phyloP scores from a whole-genome alignment of 805 yeast genomes.

The Nakazawaea wickerhamii region DNA sequence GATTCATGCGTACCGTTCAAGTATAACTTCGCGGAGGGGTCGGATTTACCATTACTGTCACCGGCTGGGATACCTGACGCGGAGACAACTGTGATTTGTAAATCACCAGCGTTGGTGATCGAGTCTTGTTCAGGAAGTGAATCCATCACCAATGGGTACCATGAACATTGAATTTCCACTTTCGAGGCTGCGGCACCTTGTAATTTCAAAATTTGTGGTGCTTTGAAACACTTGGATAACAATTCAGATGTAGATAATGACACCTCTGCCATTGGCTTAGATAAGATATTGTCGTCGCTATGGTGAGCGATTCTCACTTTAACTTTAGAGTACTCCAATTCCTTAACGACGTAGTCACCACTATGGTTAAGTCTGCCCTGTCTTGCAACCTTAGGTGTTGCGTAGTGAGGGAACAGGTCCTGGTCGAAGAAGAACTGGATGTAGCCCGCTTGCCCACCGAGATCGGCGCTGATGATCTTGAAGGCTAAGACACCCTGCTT shows the following conservation, averaged over 20 bases:
- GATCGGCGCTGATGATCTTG: slow-evolving; percentile 55
- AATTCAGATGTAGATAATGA: slow-evolving; percentile 63
- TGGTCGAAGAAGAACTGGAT: slow-evolving; percentile 78
- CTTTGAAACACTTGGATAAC: slow-evolving; percentile 56
- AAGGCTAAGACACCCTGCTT: slow-evolving; percentile 74
- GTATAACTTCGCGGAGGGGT: slow-evolving; percentile 75
- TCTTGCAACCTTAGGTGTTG: slow-evolving; percentile 46
- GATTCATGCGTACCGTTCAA: slow-evolving; percentile 55
- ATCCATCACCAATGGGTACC: slow-evolving; percentile 67
- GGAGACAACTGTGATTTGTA: slow-evolving; percentile 53
- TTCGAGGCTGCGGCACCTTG: slow-evolving; percentile 47
- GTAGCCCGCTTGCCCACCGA: slow-evolving; percentile 51
- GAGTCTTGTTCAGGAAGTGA: slow-evolving; percentile 70
- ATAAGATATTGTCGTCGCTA: slow-evolving; percentile 46
- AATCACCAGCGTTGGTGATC: slow-evolving; percentile 66
- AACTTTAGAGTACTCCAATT: slow-evolving; percentile 67
- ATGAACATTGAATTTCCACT: slow-evolving; percentile 58
- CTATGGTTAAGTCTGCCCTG: slow-evolving; percentile 34
- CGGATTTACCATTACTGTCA: slow-evolving; percentile 91
- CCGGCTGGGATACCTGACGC: slow-evolving; percentile 75
- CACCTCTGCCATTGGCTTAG: slow-evolving; percentile 54
- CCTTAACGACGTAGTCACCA: slow-evolving; percentile 73
- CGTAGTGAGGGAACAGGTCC: slow-evolving; percentile 58
- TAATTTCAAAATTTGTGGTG: slow-evolving; percentile 53
- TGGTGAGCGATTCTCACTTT: slow-evolving; percentile 59